Evolutionary conservation across 768 basidiomycete species (phyloP).

Genomic region (Boletus tomentosulus): DNA sequence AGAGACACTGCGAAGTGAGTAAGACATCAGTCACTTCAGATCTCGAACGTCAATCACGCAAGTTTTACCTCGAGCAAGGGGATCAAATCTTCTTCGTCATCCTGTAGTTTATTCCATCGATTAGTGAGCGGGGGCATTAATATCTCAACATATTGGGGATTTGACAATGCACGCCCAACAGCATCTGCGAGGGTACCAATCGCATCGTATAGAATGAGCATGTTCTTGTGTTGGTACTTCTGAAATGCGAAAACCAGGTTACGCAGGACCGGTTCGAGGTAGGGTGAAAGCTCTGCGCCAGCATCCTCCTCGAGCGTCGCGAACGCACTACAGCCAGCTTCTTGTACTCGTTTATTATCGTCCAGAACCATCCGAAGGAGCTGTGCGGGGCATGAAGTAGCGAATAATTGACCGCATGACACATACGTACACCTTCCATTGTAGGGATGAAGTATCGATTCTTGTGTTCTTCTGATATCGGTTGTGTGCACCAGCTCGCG

Average conservation of each 20-base stretch:
- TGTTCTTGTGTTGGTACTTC: conserved; percentile 99
- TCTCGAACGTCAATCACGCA: neutral
- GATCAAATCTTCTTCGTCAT: conserved; percentile 89
- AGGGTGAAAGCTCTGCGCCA: conserved; percentile 83
- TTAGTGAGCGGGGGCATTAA: conserved; percentile 92
- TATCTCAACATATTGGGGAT: conserved; percentile 85
- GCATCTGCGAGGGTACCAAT: conserved; percentile 97
- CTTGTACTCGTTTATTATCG: conserved; percentile 98
- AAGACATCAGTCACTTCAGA: neutral
- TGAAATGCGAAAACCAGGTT: conserved; percentile 95
- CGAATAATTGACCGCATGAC: conserved; percentile 14
- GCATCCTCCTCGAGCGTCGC: conserved; percentile 99
- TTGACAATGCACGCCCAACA: conserved; percentile 83
- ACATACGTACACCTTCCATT: conserved; percentile 84
- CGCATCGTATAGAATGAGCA: conserved; percentile 98
- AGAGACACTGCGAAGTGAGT: conserved; percentile 69
- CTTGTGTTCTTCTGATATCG: conserved; percentile 82
- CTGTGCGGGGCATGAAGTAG: conserved; percentile 38
- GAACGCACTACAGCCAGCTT: conserved; percentile 98
- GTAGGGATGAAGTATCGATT: conserved; percentile 91
- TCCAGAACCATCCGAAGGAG: conserved; percentile 96
- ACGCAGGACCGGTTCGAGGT: conserved; percentile 89
- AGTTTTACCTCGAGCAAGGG: conserved; percentile 85
- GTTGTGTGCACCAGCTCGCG: conserved; percentile 94
- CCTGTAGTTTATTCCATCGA: conserved; percentile 86